Evolutionary conservation across 176 grass and related monocot genomes (phyloP).

Genomic region (Oryza longistaminata): DNA sequence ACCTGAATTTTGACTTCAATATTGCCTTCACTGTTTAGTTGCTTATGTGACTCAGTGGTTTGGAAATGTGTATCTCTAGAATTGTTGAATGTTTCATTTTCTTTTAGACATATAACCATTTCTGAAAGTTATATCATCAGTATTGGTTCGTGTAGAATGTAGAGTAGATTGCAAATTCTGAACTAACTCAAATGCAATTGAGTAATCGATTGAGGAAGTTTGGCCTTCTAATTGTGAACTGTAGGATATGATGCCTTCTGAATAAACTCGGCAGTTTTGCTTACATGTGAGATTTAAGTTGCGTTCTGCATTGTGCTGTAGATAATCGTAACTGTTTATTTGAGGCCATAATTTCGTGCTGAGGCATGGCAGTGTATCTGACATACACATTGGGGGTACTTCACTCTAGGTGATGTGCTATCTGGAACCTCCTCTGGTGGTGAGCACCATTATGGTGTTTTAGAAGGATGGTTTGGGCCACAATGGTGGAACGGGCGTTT

Average conservation of each 20-base stretch:
- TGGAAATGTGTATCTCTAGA: too few relatives aligned
- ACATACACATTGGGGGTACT: neutral
- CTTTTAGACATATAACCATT: neutral
- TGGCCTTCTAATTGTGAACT: neutral
- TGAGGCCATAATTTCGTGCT: neutral
- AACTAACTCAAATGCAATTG: conserved; percentile 1
- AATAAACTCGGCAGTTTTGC: neutral
- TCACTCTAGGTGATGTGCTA: conserved; percentile 75
- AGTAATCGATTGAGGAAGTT: neutral
- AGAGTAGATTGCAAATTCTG: neutral
- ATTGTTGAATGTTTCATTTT: too few relatives aligned
- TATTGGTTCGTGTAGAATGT: conserved; percentile 9
- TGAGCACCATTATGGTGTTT: conserved; percentile 74
- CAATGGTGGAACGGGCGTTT: conserved; percentile 95
- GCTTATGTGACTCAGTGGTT: neutral
- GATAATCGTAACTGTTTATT: neutral
- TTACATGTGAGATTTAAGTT: neutral
- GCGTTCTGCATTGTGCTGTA: neutral
- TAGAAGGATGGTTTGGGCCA: conserved; percentile 93
- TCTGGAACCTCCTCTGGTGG: conserved; percentile 78
- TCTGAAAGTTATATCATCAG: neutral
- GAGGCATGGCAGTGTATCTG: neutral
- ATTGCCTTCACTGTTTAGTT: neutral
- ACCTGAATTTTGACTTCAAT: neutral
- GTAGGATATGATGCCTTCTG: neutral